Conservation (phyloP, 192 early-diverging fungal species). For the Coemansia sp. region DNA sequence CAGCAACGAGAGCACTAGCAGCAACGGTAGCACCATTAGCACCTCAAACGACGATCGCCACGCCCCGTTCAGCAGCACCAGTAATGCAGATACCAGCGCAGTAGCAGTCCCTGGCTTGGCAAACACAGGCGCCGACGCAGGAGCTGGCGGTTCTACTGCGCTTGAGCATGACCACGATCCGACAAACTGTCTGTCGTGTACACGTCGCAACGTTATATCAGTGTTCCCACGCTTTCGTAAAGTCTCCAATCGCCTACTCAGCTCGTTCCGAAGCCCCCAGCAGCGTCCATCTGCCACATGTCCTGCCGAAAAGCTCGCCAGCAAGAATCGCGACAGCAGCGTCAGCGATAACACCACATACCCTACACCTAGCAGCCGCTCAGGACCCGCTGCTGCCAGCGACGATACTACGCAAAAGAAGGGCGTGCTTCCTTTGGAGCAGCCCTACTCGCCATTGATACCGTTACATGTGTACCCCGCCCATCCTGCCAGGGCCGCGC, state of each 20-base stretch:
- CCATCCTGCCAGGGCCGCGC: constrained; percentile 24
- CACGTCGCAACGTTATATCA: constrained; percentile 41
- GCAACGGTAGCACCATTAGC: constrained; percentile 14
- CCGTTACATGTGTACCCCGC: constrained; percentile 24
- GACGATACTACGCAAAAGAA: not conserved
- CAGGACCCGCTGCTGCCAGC: not conserved
- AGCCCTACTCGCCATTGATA: not conserved
- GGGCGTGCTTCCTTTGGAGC: not conserved
- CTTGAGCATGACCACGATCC: constrained; percentile 30
- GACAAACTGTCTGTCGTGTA: constrained; percentile 36
- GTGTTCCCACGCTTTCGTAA: constrained; percentile 48
- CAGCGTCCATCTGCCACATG: constrained; percentile 17
- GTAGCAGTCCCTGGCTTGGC: not conserved
- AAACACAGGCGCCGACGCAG: not conserved
- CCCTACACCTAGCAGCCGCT: not conserved
- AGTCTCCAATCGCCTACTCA: constrained; percentile 32
- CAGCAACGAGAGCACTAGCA: constrained; percentile 27
- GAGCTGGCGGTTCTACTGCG: not conserved
- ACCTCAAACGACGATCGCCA: constrained; percentile 18
- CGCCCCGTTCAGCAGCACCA: constrained; percentile 9
- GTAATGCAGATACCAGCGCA: not conserved
- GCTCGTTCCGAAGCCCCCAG: constrained; percentile 32
- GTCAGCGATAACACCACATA: not conserved
- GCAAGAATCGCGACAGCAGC: constrained; percentile 8
- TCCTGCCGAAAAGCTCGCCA: constrained; percentile 10